These are phyloP conservation scores for Phaffia australis DNA, from an alignment of 768 basidiomycete species.

Conservation along the genomic window DNA sequence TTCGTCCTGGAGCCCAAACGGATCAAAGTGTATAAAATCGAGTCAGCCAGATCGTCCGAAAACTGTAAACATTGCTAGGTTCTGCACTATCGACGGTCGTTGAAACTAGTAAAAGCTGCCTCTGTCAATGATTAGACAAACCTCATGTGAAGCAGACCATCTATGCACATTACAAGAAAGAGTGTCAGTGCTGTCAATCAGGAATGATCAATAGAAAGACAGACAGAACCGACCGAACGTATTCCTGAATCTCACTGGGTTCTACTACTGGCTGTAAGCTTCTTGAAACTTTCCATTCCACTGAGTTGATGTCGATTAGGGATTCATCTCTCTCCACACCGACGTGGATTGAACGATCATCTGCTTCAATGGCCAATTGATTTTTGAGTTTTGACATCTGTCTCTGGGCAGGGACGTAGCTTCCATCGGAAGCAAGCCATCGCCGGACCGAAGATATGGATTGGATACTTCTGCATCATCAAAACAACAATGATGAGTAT, in stretches of 20 bases:
- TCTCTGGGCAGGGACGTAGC: background rate
- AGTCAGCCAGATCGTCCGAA: background rate
- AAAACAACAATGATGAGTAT: constrained; percentile 30
- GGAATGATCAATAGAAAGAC: background rate
- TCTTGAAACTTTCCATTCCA: constrained; percentile 22
- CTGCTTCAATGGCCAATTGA: constrained; percentile 2
- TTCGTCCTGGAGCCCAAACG: constrained; percentile 5
- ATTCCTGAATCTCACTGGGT: constrained; percentile 29
- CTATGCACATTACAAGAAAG: background rate
- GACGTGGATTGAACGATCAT: background rate
- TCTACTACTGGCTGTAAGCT: constrained; percentile 28
- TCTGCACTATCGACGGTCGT: too few relatives aligned
- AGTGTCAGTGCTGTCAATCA: background rate
- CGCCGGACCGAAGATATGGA: background rate
- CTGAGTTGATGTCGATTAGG: constrained; percentile 21
- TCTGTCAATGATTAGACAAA: background rate
- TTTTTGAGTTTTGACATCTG: background rate
- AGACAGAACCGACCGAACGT: constrained; percentile 27
- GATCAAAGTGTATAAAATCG: too few relatives aligned
- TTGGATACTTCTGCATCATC: background rate
- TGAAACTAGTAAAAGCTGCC: too few relatives aligned
- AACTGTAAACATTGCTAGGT: too few relatives aligned
- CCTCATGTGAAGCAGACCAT: constrained; percentile 24
- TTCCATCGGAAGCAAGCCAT: background rate
- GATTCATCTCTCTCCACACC: background rate